Base-by-base conservation (phyloP, 306 rosid species). In the Cajanus cajan region DNA sequence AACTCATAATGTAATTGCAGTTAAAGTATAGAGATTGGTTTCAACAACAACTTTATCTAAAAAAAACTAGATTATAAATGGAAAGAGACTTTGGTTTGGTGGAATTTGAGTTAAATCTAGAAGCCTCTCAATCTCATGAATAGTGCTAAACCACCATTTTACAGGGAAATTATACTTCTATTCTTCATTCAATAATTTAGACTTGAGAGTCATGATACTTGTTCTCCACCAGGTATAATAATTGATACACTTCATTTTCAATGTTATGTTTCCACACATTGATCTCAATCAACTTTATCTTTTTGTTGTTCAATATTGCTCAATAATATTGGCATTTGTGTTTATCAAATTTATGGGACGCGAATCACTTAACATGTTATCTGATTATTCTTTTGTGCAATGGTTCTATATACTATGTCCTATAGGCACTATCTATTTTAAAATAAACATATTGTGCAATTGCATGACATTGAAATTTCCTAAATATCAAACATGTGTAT, bases 371-470 rank as follows among this genome's bases (percentile, higher is more conserved):
- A 33, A 66, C 71, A 41, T 19, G 51, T 66, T 66, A 16, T 65
- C 51, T 66, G 71, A 40, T 66, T 41, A 66, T 66, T 40, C 71
- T 19, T 63, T n/a, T 54, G 24, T 62, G 18, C 66, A 58, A 58
- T 24, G 62, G 33, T 54, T 52, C 14, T 19, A 52, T 55, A 55
- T 24, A 57, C 64, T 14, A 54, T 40, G 57, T 58, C 67, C 78
- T 21, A n/a, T 39, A 41, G 59, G 34, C 34, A 65, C 57, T 52
- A 36, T 16, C 74, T 66, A 8, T 39, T 77, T 37, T 2, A 39
- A n/a, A n/a, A n/a, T n/a, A n/a, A 52, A 67, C 41, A 11, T n/a
- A 22, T 8, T 7, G 19, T n/a, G 44, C 68, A 12, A 25, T 4
- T 58, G 18, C 65, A 40, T 52, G 37, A 44, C 61, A 54, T 48